Conservation (phyloP, 352 stramenopile species). For the Phytophthora meadii region DNA sequence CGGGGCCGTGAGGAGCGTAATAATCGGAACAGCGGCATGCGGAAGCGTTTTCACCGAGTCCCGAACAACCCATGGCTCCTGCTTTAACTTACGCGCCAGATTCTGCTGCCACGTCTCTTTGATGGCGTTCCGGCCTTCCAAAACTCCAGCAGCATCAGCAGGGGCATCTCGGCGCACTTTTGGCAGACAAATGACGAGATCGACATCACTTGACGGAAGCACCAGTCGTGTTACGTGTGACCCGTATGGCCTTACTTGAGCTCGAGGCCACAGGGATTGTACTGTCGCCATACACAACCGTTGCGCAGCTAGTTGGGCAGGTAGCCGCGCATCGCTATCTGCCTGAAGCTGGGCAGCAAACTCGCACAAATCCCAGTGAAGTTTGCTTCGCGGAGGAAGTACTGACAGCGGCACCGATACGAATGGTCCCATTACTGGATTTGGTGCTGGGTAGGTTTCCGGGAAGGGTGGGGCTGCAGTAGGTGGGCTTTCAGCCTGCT, state of each 20-base stretch:
- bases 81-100: slow-evolving; percentile 94
- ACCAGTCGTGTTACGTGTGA: slow-evolving; percentile 96
- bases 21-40: slow-evolving; percentile 97
- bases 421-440: slow-evolving; percentile 75
- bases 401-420: slow-evolving; percentile 87
- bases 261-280: slow-evolving; percentile 93
- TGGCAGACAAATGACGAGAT: slow-evolving; percentile 98
- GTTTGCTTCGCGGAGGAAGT: slow-evolving; percentile 81
- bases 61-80: slow-evolving; percentile 92
- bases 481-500: slow-evolving; percentile 31
- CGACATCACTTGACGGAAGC: slow-evolving; percentile 96
- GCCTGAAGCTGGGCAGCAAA: slow-evolving; percentile 83
- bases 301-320: slow-evolving; percentile 79
- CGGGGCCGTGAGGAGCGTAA: slow-evolving; percentile 91
- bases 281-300: slow-evolving; percentile 84
- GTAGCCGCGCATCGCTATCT: slow-evolving; percentile 69
- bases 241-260: slow-evolving; percentile 97
- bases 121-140: slow-evolving; percentile 98
- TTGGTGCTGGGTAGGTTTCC: slow-evolving; percentile 52
- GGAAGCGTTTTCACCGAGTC: slow-evolving; percentile 97
- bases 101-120: slow-evolving; percentile 99
- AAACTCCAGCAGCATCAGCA: slow-evolving; percentile 93
- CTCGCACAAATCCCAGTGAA: slow-evolving; percentile 90
- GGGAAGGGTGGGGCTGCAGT: slow-evolving; percentile 36
- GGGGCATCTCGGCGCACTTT: slow-evolving; percentile 96